Percentiles rank a stretch among this genome's conserved stretches.
Evolutionary conservation across 768 basidiomycete genomes (phyloP).

Genomic region (Solioccasus polychromus): DNA sequence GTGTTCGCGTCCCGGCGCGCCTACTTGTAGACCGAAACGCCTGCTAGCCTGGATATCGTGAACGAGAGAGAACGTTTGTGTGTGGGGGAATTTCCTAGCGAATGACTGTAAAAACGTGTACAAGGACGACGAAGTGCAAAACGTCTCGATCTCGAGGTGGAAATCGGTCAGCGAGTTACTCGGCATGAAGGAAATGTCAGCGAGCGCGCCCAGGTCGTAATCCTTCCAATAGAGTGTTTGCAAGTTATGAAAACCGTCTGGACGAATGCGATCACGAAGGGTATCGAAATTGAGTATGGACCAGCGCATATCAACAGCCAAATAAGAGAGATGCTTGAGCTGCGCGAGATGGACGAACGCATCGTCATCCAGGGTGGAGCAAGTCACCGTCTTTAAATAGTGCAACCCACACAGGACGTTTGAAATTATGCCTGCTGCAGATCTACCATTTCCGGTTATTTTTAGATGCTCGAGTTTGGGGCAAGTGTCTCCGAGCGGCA

Average conservation of each 20-base stretch:
- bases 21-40: conserved; percentile 19
- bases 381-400: conserved; percentile 12
- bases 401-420: conserved; percentile 11
- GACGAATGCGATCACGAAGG: conserved; percentile 10
- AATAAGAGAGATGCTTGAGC: conserved; percentile 17
- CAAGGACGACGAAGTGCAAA: conserved; percentile 17
- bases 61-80: conserved; percentile 20
- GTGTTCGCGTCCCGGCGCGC: conserved; percentile 18
- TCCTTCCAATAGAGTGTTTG: conserved; percentile 23
- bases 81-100: conserved; percentile 8
- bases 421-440: conserved; percentile 11
- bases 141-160: conserved; percentile 20
- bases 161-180: conserved; percentile 8
- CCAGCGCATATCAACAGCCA: conserved; percentile 25
- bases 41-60: conserved; percentile 15
- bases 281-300: conserved; percentile 11
- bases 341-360: conserved; percentile 22
- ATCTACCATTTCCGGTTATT: conserved; percentile 21
- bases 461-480: conserved; percentile 18
- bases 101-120: conserved; percentile 14
- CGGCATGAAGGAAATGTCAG: conserved; percentile 21
- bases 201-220: conserved; percentile 13
- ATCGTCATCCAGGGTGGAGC: conserved; percentile 21
- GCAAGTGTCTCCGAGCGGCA: conserved; percentile 15
- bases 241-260: conserved; percentile 13